Evolutionary conservation across 2,329 filamentous ascomycete genomes (phyloP).

Genomic region (Neonectria neomacrospora): DNA sequence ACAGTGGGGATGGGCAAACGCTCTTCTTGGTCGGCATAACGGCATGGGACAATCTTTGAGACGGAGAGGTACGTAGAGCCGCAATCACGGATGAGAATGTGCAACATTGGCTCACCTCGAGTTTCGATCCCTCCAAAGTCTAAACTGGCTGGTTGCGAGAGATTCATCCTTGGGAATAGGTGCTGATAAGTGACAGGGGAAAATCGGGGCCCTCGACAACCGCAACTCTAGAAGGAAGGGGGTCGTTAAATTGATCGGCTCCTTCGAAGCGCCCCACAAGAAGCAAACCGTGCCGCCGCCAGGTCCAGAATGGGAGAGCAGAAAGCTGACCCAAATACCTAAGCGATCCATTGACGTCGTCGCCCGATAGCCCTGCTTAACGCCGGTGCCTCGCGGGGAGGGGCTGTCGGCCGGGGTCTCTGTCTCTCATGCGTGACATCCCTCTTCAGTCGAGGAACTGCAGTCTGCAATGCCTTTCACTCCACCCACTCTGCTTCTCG

Average conservation of each 20-base stretch:
- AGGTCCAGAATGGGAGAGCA: slow-evolving; percentile 8
- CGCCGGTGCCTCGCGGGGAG: slow-evolving; percentile 27
- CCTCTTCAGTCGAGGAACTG: slow-evolving; percentile 12
- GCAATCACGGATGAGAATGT: slow-evolving; percentile 13
- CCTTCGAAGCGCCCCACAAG: slow-evolving; percentile 28
- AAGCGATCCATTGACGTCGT: slow-evolving; percentile 24
- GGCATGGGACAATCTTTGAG: slow-evolving; percentile 1
- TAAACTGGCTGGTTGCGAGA: slow-evolving; percentile 5
- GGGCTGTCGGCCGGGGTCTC: slow-evolving; percentile 15
- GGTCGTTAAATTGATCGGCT: slow-evolving; percentile 21
- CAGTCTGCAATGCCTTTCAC: slow-evolving; percentile 12
- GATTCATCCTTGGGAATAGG: slow-evolving; percentile 2
- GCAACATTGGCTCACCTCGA: slow-evolving; percentile 11
- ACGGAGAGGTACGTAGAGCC: slow-evolving; percentile 19
- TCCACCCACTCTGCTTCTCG: slow-evolving; percentile 21
- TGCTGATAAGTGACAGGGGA: slow-evolving; percentile 8
- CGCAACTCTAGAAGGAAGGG: background rate
- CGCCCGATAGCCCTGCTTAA: slow-evolving; percentile 28
- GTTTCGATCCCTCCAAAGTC: slow-evolving; percentile 2
- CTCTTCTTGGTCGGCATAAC: slow-evolving; percentile 18
- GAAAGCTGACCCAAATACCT: slow-evolving; percentile 12
- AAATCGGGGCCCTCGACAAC: background rate
- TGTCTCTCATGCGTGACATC: slow-evolving; percentile 31
- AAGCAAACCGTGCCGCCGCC: slow-evolving; percentile 17
- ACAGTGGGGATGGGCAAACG: slow-evolving; percentile 10